These are phyloP conservation scores for Hydnomerulius pinastri DNA, from an alignment of 768 basidiomycete genomes.

Conservation along the genomic window DNA sequence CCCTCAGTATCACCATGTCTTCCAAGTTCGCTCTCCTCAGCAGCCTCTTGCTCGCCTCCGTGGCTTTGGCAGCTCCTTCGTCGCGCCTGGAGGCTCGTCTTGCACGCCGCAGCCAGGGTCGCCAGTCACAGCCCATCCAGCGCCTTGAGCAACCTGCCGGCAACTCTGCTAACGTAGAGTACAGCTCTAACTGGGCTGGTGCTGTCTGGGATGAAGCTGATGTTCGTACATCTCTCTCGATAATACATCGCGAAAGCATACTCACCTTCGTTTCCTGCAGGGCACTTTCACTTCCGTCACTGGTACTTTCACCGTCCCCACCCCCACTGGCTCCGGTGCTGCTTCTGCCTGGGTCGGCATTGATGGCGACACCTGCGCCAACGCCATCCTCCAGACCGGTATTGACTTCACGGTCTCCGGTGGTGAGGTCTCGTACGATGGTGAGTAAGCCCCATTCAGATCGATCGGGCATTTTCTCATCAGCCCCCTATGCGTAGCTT, in stretches of 20 bases:
- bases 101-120: constrained; percentile 14
- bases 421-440: constrained; percentile 9
- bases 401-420: constrained; percentile 8
- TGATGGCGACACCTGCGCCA: constrained; percentile 16
- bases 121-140: constrained; percentile 12
- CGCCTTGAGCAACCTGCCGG: neutral
- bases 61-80: constrained; percentile 15
- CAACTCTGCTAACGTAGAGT: constrained; percentile 7
- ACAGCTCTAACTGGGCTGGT: constrained; percentile 22
- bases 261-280: constrained; percentile 11
- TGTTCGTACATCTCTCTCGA: constrained; percentile 6
- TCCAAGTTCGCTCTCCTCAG: constrained; percentile 15
- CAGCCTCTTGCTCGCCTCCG: constrained; percentile 21
- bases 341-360: constrained; percentile 27
- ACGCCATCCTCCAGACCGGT: constrained; percentile 22
- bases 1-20: constrained; percentile 14
- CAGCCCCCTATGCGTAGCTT: constrained; percentile 9
- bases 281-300: constrained; percentile 21
- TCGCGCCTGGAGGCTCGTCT: constrained; percentile 13
- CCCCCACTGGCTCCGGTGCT: constrained; percentile 10
- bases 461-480: neutral
- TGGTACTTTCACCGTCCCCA: constrained; percentile 22
- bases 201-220: constrained; percentile 8
- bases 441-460: neutral
- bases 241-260: neutral